Base-by-base conservation (phyloP, 257 asterid species). In the Dorcoceras hygrometricum region DNA sequence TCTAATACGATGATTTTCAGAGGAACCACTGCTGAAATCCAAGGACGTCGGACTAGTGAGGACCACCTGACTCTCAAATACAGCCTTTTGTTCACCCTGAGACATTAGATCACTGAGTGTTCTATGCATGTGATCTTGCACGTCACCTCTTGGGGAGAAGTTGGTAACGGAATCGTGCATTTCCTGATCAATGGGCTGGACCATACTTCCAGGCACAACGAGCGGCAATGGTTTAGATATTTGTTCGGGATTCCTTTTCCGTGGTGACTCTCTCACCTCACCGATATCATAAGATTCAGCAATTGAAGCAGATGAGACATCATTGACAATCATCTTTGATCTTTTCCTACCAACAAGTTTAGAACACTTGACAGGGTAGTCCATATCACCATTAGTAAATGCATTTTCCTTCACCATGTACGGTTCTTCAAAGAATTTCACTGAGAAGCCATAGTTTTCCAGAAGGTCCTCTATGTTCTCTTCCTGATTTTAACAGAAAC, bases 381-480 rank as follows among this genome's bases (percentile, higher is more conserved):
- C 96, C 63, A 70, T 82, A 66, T 94, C 97, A 26, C 71, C 83
- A 80, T 87, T 87, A 54, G 81, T 57, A 80, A 86, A 88, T 51
- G 87, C 67, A 46, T 80, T 86, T 75, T 94, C 99, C 84, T 94
- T 94, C 73, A 94, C 95, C 97, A 94, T 88, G 82, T 86, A 94
- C 63, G 96, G 93, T 77, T 88, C 99, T 88, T 90, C 94, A 76
- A 81, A 93, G 64, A 88, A 95, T 82, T 82, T 86, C 71, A 88
- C 70, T 12, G 91, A 77, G 78, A 90, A 90, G 50, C 99, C 99
- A 69, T 86, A 76, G 74, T 87, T 88, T 75, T 85, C 96, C 74
- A 85, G 73, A 73, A 93, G 89, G 69, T 78, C 81, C 70, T 79
- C 95, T 24, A 88, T 84, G 79, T 83, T 89, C 75, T 90, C 99